These are phyloP conservation scores for Chionographis japonica DNA, from an alignment of 106 monocot genomes.

Conservation along the genomic window DNA sequence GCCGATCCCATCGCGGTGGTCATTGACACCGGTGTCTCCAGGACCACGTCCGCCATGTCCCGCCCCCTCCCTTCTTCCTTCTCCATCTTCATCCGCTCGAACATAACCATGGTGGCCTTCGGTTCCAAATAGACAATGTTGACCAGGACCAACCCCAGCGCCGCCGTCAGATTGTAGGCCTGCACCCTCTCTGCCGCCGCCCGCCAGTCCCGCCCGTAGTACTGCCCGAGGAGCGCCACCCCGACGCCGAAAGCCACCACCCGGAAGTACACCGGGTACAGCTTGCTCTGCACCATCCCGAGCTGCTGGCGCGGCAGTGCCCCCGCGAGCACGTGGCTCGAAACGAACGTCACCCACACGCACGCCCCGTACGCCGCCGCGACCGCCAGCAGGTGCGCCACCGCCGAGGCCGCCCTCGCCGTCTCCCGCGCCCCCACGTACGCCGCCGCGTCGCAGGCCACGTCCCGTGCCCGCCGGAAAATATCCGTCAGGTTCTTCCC, in stretches of 20 bases:
- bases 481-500: constrained; percentile 42
- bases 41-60: constrained; percentile 40
- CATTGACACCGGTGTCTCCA: constrained; percentile 2
- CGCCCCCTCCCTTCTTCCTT: constrained; percentile 75
- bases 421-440: constrained; percentile 17
- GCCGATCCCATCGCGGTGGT: constrained; percentile 8
- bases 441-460: constrained; percentile 23
- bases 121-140: constrained; percentile 76
- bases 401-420: constrained; percentile 15
- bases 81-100: constrained; percentile 77
- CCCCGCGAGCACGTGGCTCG: constrained; percentile 62
- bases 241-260: constrained; percentile 32
- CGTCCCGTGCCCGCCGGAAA: constrained; percentile 24
- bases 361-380: constrained; percentile 57
- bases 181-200: constrained; percentile 25
- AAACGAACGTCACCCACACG: constrained; percentile 85
- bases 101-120: constrained; percentile 76
- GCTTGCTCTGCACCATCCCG: constrained; percentile 71
- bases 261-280: constrained; percentile 85
- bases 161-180: constrained; percentile 38
- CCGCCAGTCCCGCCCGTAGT: constrained; percentile 12
- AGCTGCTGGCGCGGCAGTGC: constrained; percentile 76
- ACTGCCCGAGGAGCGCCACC: constrained; percentile 31
- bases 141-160: constrained; percentile 37
- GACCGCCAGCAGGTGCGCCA: constrained; percentile 48